A percentile compares a stretch with the other conserved stretches of the same genome.
Evolutionary conservation across 306 rosid species (phyloP).

Genomic region (Myrica gale): DNA sequence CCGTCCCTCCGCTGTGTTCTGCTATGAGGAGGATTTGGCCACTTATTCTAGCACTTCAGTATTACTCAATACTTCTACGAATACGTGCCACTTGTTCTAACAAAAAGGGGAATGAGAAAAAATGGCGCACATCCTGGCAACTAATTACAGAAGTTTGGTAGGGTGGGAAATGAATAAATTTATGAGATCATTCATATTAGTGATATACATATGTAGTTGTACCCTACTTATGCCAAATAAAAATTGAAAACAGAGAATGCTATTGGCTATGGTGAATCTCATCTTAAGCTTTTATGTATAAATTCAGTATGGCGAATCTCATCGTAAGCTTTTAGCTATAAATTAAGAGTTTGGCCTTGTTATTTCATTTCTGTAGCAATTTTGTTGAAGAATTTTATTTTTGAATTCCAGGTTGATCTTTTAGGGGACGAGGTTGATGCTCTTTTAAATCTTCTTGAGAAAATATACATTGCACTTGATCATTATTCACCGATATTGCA

Average conservation of each 20-base stretch:
- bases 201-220: neutral
- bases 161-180: neutral
- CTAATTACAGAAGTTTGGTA: neutral
- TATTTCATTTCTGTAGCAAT: slow-evolving; percentile 14
- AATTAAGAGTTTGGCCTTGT: neutral
- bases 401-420: slow-evolving; percentile 81
- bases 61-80: too few species aligned
- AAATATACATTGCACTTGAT: slow-evolving; percentile 77
- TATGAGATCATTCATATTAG: neutral
- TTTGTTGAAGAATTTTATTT: slow-evolving; percentile 16
- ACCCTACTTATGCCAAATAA: slow-evolving; percentile 10
- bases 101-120: neutral
- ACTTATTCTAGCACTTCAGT: too few species aligned
- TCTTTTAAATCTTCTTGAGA: slow-evolving; percentile 59
- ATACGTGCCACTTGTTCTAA: neutral
- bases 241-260: neutral
- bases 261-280: neutral
- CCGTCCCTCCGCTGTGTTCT: too few species aligned
- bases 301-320: too few species aligned
- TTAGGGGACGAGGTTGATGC: slow-evolving; percentile 82
- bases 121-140: neutral
- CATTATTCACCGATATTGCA: slow-evolving; percentile 89
- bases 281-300: neutral
- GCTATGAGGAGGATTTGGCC: too few species aligned
- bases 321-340: neutral